A percentile compares a stretch with the other conserved stretches of the same genome.
Evolutionary conservation across 257 asterid species (phyloP).

Genomic region (Nemophila menziesii): DNA sequence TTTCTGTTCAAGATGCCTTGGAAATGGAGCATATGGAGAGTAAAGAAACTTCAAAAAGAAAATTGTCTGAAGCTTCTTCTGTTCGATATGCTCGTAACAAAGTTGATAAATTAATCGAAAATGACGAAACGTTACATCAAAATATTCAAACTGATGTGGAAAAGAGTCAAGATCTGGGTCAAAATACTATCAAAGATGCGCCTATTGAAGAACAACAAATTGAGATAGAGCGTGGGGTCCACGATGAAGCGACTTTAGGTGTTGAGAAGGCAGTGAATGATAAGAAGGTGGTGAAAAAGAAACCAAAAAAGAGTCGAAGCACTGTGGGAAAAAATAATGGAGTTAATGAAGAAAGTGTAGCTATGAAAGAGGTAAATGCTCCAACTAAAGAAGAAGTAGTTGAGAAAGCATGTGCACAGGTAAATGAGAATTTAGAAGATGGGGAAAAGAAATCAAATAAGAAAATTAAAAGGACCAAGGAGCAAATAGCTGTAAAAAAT

Average conservation of each 20-base stretch:
- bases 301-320: background rate
- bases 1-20: constrained; percentile 1
- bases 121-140: constrained; percentile 10
- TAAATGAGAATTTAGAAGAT: constrained; percentile 12
- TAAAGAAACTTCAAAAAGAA: constrained; percentile 13
- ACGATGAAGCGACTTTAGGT: constrained; percentile 6
- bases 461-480: background rate
- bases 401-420: constrained; percentile 4
- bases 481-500: background rate
- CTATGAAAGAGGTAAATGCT: background rate
- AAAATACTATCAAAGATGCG: constrained; percentile 10
- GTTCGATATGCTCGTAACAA: constrained; percentile 11
- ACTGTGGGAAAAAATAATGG: background rate
- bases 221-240: constrained; percentile 12
- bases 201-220: constrained; percentile 16
- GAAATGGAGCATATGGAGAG: constrained; percentile 9
- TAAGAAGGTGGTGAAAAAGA: background rate
- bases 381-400: background rate
- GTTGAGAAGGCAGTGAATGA: background rate
- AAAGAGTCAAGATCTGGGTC: constrained; percentile 7
- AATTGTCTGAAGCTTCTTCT: constrained; percentile 16
- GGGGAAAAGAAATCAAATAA: background rate
- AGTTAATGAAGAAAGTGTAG: background rate
- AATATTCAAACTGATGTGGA: constrained; percentile 9
- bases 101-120: constrained; percentile 10